phyloP scores from a whole-genome alignment of 352 stramenopile genomes.

The Phytopythium boreale region DNA sequence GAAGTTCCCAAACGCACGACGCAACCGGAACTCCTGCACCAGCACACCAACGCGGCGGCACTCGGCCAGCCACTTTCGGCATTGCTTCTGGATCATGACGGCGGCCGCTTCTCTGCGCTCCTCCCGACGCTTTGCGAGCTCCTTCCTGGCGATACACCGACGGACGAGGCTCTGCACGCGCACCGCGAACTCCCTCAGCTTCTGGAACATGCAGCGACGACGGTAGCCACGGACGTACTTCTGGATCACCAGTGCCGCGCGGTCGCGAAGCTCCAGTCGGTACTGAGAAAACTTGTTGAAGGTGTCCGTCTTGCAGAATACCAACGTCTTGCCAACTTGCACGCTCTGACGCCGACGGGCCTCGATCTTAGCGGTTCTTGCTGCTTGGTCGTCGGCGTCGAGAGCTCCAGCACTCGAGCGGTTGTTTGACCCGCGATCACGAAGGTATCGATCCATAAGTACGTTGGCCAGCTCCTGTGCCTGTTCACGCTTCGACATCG shows the following conservation, averaged over 20 bases:
- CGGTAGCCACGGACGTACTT: conserved; percentile 43
- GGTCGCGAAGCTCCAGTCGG: conserved; percentile 32
- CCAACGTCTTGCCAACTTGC: conserved; percentile 56
- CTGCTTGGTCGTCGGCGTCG: background rate
- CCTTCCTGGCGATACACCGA: conserved; percentile 35
- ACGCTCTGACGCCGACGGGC: conserved; percentile 28
- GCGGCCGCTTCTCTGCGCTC: conserved; percentile 27
- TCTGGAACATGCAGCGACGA: conserved; percentile 29
- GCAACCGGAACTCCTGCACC: conserved; percentile 30
- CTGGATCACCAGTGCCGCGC: conserved; percentile 39
- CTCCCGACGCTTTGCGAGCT: conserved; percentile 26
- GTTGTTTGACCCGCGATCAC: conserved; percentile 18
- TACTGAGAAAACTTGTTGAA: conserved; percentile 58
- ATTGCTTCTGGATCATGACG: conserved; percentile 27
- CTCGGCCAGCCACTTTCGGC: conserved; percentile 22
- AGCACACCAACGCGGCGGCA: conserved; percentile 15
- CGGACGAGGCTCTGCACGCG: conserved; percentile 45
- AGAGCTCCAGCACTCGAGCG: background rate
- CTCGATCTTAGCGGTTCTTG: background rate
- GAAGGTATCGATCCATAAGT: conserved; percentile 33
- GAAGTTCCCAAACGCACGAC: conserved; percentile 31
- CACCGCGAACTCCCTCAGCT: conserved; percentile 28
- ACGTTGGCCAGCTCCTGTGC: conserved; percentile 24
- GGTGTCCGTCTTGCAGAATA: conserved; percentile 60
- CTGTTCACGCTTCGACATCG: conserved; percentile 30